A percentile compares a stretch with the other conserved stretches of the same genome.
These are phyloP conservation scores for Alternaria ventricosa DNA, from an alignment of 2,329 filamentous ascomycete genomes.

Conservation along the genomic window DNA sequence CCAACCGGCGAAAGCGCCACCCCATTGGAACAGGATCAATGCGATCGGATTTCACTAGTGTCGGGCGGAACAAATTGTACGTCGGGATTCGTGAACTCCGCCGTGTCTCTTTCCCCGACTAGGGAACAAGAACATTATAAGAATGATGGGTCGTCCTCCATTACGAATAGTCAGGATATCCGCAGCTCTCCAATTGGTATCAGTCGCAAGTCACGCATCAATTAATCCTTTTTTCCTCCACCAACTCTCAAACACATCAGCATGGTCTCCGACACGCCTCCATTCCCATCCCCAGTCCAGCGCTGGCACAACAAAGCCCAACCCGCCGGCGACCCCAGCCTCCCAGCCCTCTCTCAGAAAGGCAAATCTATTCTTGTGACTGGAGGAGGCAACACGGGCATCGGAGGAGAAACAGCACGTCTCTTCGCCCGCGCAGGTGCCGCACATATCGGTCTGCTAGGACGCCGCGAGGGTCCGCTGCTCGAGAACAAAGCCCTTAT, in stretches of 20 bases:
- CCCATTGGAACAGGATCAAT: neutral
- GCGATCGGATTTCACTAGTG: neutral
- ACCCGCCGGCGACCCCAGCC: conserved; percentile 39
- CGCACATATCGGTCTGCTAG: conserved; percentile 53
- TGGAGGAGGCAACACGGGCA: conserved; percentile 52
- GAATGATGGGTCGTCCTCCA: neutral
- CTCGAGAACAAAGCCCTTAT: conserved; percentile 47
- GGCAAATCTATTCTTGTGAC: conserved; percentile 45
- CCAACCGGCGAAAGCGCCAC: neutral
- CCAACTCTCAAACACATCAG: neutral
- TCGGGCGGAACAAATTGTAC: neutral
- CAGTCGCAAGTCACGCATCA: neutral
- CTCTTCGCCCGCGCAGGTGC: conserved; percentile 56
- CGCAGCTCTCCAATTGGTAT: neutral
- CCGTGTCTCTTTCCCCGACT: neutral
- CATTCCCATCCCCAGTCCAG: conserved; percentile 38
- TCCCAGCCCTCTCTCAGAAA: conserved; percentile 29
- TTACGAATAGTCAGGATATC: neutral
- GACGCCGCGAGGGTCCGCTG: conserved; percentile 46
- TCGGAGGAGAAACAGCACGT: conserved; percentile 53
- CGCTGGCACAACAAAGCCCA: conserved; percentile 27
- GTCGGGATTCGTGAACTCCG: neutral
- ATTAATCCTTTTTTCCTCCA: neutral
- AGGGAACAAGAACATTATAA: neutral
- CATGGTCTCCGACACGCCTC: conserved; percentile 17